Evolutionary conservation across 805 yeast species (phyloP).

Genomic region (Hanseniaspora vineae): DNA sequence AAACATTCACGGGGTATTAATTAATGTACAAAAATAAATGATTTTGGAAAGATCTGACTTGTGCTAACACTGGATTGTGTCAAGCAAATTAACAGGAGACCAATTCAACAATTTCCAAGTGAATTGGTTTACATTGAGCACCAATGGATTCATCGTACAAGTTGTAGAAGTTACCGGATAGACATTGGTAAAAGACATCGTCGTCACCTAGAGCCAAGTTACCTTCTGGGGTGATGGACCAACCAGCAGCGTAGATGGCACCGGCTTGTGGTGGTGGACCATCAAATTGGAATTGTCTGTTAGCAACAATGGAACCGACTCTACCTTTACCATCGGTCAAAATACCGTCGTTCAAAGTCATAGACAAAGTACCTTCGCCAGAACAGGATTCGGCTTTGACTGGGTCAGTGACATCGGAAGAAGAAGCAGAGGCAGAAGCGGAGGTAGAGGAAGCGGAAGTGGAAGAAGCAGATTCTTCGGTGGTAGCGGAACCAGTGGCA

Average conservation of each 20-base stretch:
- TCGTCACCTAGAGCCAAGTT: conserved; percentile 45
- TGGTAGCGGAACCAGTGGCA: conserved; percentile 19
- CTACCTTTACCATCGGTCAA: conserved; percentile 44
- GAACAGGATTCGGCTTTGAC: conserved; percentile 25
- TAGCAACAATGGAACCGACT: conserved; percentile 56
- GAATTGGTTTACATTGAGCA: conserved; percentile 42
- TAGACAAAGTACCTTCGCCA: conserved; percentile 32
- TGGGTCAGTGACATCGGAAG: conserved; percentile 10
- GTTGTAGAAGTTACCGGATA: conserved; percentile 57
- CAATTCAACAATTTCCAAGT: conserved; percentile 38
- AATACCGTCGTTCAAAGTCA: conserved; percentile 35
- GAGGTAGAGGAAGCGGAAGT: conserved; percentile 21
- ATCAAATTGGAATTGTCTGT: conserved; percentile 64
- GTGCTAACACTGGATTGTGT: too few species aligned
- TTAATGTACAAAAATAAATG: too few species aligned
- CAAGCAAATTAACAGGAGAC: conserved; percentile 19
- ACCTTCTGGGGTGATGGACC: conserved; percentile 39
- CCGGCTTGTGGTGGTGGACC: conserved; percentile 69
- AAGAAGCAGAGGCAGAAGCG: conserved; percentile 16
- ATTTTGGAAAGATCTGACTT: too few species aligned
- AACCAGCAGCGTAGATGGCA: conserved; percentile 46
- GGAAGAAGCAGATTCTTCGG: conserved; percentile 15
- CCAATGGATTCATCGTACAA: conserved; percentile 45
- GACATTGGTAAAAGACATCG: conserved; percentile 50
- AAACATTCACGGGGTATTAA: too few species aligned